Evolutionary conservation across 139 green algal genomes (phyloP).

Genomic region (Micractinium sp.): DNA sequence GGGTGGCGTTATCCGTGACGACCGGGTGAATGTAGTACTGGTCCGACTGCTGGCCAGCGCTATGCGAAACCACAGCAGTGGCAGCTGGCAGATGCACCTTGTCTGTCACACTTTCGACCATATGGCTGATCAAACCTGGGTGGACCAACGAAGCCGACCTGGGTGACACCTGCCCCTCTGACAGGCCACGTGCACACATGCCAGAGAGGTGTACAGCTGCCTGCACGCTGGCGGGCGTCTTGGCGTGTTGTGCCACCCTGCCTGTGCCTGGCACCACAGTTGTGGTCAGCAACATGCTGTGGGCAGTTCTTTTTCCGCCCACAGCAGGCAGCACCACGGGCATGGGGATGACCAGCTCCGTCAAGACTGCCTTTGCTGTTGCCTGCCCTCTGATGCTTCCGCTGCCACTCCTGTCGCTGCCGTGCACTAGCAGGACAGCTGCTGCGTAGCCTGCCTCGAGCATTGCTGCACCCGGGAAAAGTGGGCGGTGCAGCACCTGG

Average conservation of each 20-base stretch:
- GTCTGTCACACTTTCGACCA: neutral
- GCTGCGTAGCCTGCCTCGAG: conserved; percentile 57
- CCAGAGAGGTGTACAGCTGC: neutral
- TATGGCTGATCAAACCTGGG: neutral
- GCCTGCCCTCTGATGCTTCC: neutral
- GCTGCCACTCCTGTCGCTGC: neutral
- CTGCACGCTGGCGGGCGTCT: neutral
- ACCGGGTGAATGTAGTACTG: conserved; percentile 36
- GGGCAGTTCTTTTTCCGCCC: too few relatives aligned
- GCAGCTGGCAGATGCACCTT: neutral
- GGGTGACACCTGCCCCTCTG: too few relatives aligned
- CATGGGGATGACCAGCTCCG: conserved; percentile 46
- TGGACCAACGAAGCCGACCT: too few relatives aligned
- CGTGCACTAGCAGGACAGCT: neutral
- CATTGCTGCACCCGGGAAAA: conserved; percentile 63
- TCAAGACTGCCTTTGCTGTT: conserved; percentile 17
- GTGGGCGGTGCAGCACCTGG: conserved; percentile 31
- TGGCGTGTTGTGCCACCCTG: neutral
- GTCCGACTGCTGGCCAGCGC: neutral
- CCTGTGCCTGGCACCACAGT: neutral
- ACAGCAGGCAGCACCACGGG: neutral
- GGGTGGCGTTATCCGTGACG: conserved; percentile 31
- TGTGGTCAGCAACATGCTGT: neutral
- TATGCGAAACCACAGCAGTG: neutral
- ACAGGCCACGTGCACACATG: too few relatives aligned